Conservation (phyloP, 208 protist genomes). For the Acanthamoeba sp. region DNA sequence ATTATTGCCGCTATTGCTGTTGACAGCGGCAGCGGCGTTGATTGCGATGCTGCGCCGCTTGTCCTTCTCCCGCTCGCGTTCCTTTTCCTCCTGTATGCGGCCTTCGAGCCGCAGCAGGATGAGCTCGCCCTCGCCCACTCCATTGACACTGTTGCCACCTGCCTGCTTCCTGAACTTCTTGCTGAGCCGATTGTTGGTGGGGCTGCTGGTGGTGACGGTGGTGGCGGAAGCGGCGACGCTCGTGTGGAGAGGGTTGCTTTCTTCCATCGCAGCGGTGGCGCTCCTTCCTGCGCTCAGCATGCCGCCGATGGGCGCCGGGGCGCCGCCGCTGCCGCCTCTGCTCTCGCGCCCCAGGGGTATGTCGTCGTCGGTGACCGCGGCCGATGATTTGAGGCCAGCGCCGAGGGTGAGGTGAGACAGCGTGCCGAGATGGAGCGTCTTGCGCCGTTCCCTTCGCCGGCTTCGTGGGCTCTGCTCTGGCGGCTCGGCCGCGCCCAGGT, state of each 20-base stretch:
- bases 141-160: background rate
- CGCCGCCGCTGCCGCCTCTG: background rate
- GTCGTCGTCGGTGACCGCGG: too few species aligned
- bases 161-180: background rate
- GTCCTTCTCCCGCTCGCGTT: background rate
- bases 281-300: too few species aligned
- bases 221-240: too few species aligned
- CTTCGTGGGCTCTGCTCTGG: background rate
- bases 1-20: background rate
- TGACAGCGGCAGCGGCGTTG: too few species aligned
- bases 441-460: background rate
- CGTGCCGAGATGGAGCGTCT: background rate
- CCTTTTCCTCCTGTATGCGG: background rate
- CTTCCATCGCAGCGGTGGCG: too few species aligned
- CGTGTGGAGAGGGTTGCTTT: too few species aligned
- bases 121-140: background rate
- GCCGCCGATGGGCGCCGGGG: too few species aligned
- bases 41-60: background rate
- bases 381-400: background rate
- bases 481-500: too few species aligned
- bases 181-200: background rate
- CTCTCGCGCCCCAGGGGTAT: too few species aligned
- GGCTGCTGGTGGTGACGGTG: background rate
- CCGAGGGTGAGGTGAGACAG: background rate
- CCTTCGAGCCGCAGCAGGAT: background rate